Evolutionary conservation across 2,329 filamentous ascomycete genomes (phyloP), one percentile per base, ranked within the genome.

Genomic region (Fusarium nurragi): DNA sequence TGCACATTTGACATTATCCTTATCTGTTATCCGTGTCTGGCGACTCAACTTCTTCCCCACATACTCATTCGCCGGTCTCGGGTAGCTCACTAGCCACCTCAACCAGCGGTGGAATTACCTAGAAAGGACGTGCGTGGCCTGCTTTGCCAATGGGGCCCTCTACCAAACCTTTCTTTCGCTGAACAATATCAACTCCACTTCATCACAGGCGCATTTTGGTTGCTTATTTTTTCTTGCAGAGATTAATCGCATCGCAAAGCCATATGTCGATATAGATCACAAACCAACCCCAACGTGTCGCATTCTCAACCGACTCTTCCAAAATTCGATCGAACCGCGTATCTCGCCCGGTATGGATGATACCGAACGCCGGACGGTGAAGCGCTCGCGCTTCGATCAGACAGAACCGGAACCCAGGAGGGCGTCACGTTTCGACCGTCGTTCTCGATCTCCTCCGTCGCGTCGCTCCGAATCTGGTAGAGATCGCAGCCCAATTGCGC

Each of bases 351-450:
- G 40, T 49, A 65, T 97, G 93, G 88, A 91, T 68, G 92, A 95
- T 72, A 84, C 90, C 65, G 91, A 94, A 70, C 86, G 89, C 75
- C 87, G 88, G 63, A 83, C 82, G 60, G 81, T 83, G 60, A 97
- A 97, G 83, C 90, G 93, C 64, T 97, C 93, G 74, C 93, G 94
- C 77, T 97, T 98, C 79, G 94, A 98, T 76, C 92, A 96, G 78
- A 95, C 89, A 43, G 92, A 94, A 76, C 88, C 91, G 7, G 92
- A 95, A 74, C 88, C 90, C 55, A 90, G 89, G 73, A 85, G 88
- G 70, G 75, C 85, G 39, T 96, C 93, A 46, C 88, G 94, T 75
- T 97, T 97, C 78, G 94, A 97, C 79, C 88, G 94, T 71, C 90
- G 95, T 71, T 98, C 95, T 57, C 90, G 93, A 67, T 97, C 93